Evolutionary conservation across 176 grass and related monocot species (phyloP), one percentile per base, ranked within the genome.

Genomic region (Triticum turgidum): DNA sequence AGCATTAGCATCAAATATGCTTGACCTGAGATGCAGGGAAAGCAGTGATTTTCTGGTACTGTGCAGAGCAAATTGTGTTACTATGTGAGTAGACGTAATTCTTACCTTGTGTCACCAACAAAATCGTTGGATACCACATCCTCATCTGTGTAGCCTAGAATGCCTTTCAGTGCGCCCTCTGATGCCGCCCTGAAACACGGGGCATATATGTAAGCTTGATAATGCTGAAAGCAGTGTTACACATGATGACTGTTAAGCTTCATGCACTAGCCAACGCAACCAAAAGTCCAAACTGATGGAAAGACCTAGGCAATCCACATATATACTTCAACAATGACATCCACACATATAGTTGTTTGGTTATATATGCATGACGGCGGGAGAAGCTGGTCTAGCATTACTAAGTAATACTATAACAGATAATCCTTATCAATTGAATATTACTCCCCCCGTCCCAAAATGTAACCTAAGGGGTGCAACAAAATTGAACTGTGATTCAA

Each of bases 1-100:
- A 42, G 97, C 97, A 87, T 99, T 99, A 42, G 94, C 97, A 91
- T 99, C 97, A 76, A 99, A 99, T 84, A 99, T 94, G 77, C 97
- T 99, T 58, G 97, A 99, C 79, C 97, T 99, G 88, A 83, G 61
- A 90, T 32, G 65, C 22, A 73, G 25, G 73, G 59, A 34, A 12
- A 38, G 56, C n/a, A 10, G 12, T 29, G 21, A 69, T 18, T 54
- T 18, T 76, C 69, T 84, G 25, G 75, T 14, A 65, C 25, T 5
- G 5, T 18, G 35, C 18, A 17, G 17, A 7, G 18, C 15, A 62
- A 84, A 32, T 11, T 25, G 75, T 21, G 25, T 51, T 14, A 81
- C 5, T 61, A 42, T 0, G 61, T 49, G 6, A 67, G 25, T n/a
- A 44, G 34, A 75, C 10, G 25, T 21, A 33, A 76, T 44, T 65